Evolutionary conservation across 305 asterid species (phyloP).

Genomic region (Fraxinus sp.): DNA sequence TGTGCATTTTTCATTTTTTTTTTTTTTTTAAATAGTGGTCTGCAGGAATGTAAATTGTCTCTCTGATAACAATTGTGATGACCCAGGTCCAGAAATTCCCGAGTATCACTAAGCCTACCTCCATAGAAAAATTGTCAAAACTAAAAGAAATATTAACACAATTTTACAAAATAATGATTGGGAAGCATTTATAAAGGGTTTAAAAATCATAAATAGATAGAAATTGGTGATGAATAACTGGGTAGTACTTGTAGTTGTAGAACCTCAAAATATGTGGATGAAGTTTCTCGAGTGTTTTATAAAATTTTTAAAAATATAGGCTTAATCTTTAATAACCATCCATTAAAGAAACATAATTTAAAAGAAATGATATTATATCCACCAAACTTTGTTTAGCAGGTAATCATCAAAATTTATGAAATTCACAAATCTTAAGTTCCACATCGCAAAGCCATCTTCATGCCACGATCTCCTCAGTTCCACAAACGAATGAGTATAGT

Average conservation of each 20-base stretch:
- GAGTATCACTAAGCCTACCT: too few species aligned
- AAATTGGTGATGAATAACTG: neutral
- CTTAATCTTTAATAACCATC: neutral
- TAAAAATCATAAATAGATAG: neutral
- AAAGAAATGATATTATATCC: neutral
- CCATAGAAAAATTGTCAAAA: too few species aligned
- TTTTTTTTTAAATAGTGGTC: too few species aligned
- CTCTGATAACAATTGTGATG: too few species aligned
- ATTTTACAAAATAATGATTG: neutral
- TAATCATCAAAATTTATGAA: neutral
- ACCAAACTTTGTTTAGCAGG: neutral
- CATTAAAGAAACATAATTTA: too few species aligned
- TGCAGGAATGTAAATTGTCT: too few species aligned
- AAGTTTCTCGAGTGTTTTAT: too few species aligned
- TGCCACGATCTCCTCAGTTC: neutral
- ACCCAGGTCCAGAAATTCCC: too few species aligned
- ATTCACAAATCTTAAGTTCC: neutral
- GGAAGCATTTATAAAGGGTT: neutral
- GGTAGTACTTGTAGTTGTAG: neutral
- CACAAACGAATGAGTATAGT: neutral
- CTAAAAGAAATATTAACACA: neutral
- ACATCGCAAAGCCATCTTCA: neutral
- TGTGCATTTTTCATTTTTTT: too few species aligned
- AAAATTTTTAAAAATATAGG: too few species aligned
- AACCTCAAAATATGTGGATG: neutral